Evolutionary conservation across 495 filamentous ascomycete genomes (phyloP), one percentile per base, ranked within the genome.

Genomic region (Tuber magnatum): DNA sequence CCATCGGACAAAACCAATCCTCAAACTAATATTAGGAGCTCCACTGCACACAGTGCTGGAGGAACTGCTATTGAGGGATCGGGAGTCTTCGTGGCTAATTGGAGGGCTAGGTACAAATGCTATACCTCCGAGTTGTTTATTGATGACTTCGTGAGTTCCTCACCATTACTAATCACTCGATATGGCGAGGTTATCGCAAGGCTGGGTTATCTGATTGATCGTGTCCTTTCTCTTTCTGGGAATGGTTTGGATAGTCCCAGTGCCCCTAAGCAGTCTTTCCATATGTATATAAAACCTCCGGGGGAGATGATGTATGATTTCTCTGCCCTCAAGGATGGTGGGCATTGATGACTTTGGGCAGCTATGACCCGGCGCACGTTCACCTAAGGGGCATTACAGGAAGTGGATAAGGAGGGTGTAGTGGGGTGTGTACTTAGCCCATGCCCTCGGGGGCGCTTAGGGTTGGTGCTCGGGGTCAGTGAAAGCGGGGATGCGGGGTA

Each of bases 121-220:
- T 91, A 89, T 83, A 89, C 87, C 32, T 88, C 87, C 74, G 85
- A 89, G 18, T 84, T 88, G 1, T 91, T 91, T 83, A 91, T 91
- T 82, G 90, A 91, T 82, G 90, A 91, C 78, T 84, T 88, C 28
- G 85, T 86, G 68, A 32, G 24, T 32, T 42, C 28, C 6, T 42
- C 42, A n/a, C 8, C 35, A 39, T 61, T 14, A 7, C 44, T 24
- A 7, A n/a, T 8, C 42, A 44, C 42, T 24, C 32, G 14, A 20
- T 68, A 39, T 73, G 2, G 24, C 5, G n/a, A 39, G 20, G 1
- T 48, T 38, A 20, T 5, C 5, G 28, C 14, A 44, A 18, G 40
- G 40, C 46, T 46, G 24, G 40, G 40, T 5, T n/a, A 9, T 65
- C 16, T 46, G 20, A 35, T 40, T 32, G 43, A 28, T 18, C 43